Base-by-base conservation (phyloP, 139 green algal genomes). In the Desmodesmus armatus region DNA sequence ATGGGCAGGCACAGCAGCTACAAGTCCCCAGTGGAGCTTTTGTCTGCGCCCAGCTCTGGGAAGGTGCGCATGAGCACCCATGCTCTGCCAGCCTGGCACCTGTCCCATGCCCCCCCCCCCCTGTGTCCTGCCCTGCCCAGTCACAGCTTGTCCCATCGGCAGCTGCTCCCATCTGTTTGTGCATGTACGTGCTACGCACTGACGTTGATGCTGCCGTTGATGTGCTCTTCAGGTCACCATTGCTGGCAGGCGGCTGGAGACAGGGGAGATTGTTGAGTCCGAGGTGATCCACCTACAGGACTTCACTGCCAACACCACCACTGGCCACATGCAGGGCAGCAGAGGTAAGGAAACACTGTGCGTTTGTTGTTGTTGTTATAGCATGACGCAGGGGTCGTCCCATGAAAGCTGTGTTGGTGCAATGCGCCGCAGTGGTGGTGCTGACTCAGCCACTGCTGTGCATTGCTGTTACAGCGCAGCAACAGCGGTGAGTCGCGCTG, bases 21-120 rank as follows among this genome's bases (percentile, higher is more conserved):
- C 69, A 77, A 77, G 69, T 58, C 39, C 25, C 69, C 69, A 6
- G 23, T 39, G 19, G 69, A 58, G 69, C 69, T 77, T 1, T 39
- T 39, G 2, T 9, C 69, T 21, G 69, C 69, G 6, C 69, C 69
- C 3, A 55, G 39, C 3, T 41, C 29, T 3, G 69, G 69, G 39
- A 77, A 77, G 40, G 39, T 77, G 39, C n/a, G n/a, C n/a, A n/a
- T n/a, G n/a, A n/a, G n/a, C n/a, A n/a, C n/a, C n/a, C n/a, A n/a
- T n/a, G n/a, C n/a, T n/a, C n/a, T n/a, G n/a, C n/a, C n/a, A n/a
- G n/a, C n/a, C n/a, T n/a, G n/a, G n/a, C n/a, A n/a, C n/a, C n/a
- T n/a, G n/a, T n/a, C n/a, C n/a, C n/a, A n/a, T n/a, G n/a, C n/a
- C n/a, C n/a, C n/a, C n/a, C n/a, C n/a, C n/a, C n/a, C n/a, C n/a